These are phyloP conservation scores for Elsinoe necatrix DNA, from an alignment of 2,329 filamentous ascomycete species.

Conservation along the genomic window DNA sequence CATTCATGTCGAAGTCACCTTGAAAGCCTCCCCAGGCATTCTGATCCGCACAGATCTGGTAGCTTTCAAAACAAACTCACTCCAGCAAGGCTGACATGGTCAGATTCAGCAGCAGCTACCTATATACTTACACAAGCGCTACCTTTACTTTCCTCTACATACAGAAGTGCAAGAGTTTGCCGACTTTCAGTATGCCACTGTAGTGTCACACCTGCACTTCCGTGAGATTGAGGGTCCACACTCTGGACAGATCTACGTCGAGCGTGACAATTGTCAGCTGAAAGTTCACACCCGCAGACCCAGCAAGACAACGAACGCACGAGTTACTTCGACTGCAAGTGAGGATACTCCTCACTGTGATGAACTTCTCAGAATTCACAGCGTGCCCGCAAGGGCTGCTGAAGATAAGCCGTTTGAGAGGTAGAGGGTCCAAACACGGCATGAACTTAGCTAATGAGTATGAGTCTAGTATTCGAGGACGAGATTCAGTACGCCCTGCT, in stretches of 20 bases:
- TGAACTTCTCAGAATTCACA: constrained; percentile 28
- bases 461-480: background rate
- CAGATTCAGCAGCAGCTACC: background rate
- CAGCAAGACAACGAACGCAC: background rate
- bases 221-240: background rate
- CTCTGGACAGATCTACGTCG: background rate
- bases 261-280: background rate
- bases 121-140: background rate
- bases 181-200: background rate
- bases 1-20: background rate
- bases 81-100: background rate
- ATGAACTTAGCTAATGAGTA: background rate
- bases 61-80: constrained; percentile 24
- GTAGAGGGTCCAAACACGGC: background rate
- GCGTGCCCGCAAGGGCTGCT: no score
- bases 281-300: background rate
- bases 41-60: background rate
- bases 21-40: background rate
- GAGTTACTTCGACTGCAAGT: constrained; percentile 23
- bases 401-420: background rate
- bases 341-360: no score
- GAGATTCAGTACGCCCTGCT: background rate
- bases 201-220: background rate
- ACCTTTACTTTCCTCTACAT: background rate
- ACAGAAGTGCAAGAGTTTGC: background rate